Conservation (phyloP, 192 early-diverging fungal genomes). For the Gigaspora rosea region DNA sequence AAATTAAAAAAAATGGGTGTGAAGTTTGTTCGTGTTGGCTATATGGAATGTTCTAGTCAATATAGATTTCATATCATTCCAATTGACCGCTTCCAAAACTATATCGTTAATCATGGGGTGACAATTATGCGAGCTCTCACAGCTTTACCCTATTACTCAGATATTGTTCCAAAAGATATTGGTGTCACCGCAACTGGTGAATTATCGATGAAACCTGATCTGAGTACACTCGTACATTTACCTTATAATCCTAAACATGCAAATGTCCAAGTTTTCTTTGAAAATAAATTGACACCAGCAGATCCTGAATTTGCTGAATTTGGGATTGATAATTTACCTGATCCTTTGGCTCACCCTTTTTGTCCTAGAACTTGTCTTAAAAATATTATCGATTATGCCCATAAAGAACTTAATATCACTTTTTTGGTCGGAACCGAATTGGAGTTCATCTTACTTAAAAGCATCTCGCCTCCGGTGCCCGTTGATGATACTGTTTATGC, state of each 20-base stretch:
- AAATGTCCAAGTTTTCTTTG: background rate
- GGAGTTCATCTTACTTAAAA: constrained; percentile 9
- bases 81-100: constrained; percentile 13
- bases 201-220: constrained; percentile 23
- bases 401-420: background rate
- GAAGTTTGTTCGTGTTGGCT: constrained; percentile 12
- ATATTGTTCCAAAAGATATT: background rate
- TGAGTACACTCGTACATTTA: constrained; percentile 11
- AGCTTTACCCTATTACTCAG: background rate
- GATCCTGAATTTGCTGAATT: background rate
- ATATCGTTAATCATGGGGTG: background rate
- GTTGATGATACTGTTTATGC: constrained; percentile 9
- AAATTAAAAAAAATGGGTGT: constrained; percentile 1
- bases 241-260: constrained; percentile 26
- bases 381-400: constrained; percentile 6
- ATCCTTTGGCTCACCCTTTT: background rate
- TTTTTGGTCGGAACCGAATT: constrained; percentile 22
- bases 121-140: background rate
- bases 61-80: constrained; percentile 6
- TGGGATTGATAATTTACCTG: background rate
- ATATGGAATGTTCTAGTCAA: background rate
- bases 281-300: constrained; percentile 7
- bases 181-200: background rate
- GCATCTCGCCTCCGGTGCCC: background rate
- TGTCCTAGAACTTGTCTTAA: background rate